Percentiles rank a stretch among this genome's conserved stretches.
Conservation (phyloP, 345 rosid species). For the Ceriops decandra region DNA sequence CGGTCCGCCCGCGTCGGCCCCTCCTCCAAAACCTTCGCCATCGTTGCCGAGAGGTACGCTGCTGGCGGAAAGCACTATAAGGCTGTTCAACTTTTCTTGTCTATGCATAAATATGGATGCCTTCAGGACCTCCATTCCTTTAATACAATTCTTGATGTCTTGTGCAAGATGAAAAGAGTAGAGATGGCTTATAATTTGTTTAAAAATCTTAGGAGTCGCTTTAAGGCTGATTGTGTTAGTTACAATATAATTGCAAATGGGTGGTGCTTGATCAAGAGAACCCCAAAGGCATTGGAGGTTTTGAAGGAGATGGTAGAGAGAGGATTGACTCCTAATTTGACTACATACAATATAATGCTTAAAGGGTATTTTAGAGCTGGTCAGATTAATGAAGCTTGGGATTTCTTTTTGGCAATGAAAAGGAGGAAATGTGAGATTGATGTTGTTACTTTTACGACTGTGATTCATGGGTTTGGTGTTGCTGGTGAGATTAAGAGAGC, state of each 20-base stretch:
- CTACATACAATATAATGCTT: constrained; percentile 67
- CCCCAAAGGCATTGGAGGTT: constrained; percentile 67
- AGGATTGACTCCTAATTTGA: constrained; percentile 59
- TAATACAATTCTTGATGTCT: constrained; percentile 74
- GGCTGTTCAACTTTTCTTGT: constrained; percentile 65
- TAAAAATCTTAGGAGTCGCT: constrained; percentile 55
- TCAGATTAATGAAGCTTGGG: constrained; percentile 76
- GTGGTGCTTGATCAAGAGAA: constrained; percentile 85
- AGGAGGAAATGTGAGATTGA: constrained; percentile 66
- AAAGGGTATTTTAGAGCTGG: constrained; percentile 78
- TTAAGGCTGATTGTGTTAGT: constrained; percentile 63
- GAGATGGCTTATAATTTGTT: constrained; percentile 76
- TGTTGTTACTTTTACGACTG: constrained; percentile 72
- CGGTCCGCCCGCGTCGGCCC: constrained; percentile 64
- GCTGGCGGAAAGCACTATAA: constrained; percentile 69
- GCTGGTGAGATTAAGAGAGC: constrained; percentile 65
- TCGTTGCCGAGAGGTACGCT: constrained; percentile 70
- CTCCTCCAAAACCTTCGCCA: constrained; percentile 61
- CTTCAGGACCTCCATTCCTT: constrained; percentile 67
- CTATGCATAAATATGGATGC: constrained; percentile 83
- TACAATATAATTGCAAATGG: constrained; percentile 82
- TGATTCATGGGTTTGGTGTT: constrained; percentile 80
- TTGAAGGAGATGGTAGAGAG: constrained; percentile 79
- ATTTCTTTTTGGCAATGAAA: constrained; percentile 85
- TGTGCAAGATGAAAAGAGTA: constrained; percentile 64